These are phyloP conservation scores for Luzula sylvatica DNA, from an alignment of 176 grass and related monocot genomes.

Conservation along the genomic window DNA sequence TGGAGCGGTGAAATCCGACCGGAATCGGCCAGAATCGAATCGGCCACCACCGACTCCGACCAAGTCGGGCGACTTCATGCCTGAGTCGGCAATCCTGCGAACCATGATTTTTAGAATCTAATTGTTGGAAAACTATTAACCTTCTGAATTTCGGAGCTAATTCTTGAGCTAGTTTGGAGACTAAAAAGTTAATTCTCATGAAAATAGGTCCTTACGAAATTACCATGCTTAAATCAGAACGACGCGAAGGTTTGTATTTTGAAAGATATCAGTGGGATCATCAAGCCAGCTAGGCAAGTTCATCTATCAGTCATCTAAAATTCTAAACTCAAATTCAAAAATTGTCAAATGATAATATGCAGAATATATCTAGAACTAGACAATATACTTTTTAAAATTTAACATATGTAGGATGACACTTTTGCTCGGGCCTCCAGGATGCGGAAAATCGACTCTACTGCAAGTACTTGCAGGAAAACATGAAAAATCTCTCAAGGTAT, in stretches of 20 bases:
- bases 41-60: too few relatives aligned
- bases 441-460: conserved; percentile 77
- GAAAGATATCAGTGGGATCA: conserved; percentile 40
- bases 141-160: too few relatives aligned
- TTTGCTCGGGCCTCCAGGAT: conserved; percentile 59
- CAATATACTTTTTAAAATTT: not conserved
- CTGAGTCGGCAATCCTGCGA: too few relatives aligned
- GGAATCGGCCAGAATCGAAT: too few relatives aligned
- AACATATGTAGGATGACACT: conserved; percentile 52
- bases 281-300: conserved; percentile 58
- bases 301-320: not conserved
- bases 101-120: too few relatives aligned
- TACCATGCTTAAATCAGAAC: conserved; percentile 28
- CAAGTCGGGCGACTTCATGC: too few relatives aligned
- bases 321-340: not conserved
- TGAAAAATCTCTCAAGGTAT: conserved; percentile 41
- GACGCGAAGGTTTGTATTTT: conserved; percentile 38
- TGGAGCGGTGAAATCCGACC: too few relatives aligned
- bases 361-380: not conserved
- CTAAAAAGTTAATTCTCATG: too few relatives aligned
- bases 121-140: too few relatives aligned
- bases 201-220: conserved; percentile 24
- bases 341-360: not conserved
- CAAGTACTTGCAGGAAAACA: conserved; percentile 56
- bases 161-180: too few relatives aligned